phyloP scores from a whole-genome alignment of 129 eudicot species.

The Escallonia herrerae region DNA sequence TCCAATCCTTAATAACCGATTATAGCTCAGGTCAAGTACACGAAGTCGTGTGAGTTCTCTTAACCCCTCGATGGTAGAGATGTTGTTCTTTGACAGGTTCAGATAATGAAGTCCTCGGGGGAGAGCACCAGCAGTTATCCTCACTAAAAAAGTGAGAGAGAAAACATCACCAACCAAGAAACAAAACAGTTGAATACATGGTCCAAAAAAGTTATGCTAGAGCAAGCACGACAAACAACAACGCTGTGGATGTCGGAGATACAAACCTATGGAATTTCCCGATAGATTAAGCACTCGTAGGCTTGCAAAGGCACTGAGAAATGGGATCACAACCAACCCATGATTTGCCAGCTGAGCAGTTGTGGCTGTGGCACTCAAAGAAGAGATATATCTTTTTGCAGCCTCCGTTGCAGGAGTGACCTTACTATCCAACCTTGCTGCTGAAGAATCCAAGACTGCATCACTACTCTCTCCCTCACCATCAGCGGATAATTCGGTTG shows the following conservation, averaged over 20 bases:
- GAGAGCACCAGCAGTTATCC: constrained; percentile 90
- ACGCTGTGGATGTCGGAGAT: neutral
- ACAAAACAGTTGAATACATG: neutral
- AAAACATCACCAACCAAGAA: constrained; percentile 5
- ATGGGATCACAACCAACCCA: constrained; percentile 86
- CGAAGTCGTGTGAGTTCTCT: constrained; percentile 94
- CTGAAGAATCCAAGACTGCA: constrained; percentile 26
- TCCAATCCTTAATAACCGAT: constrained; percentile 77
- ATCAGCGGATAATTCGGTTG: constrained; percentile 22
- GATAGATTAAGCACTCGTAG: constrained; percentile 80
- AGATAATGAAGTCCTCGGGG: constrained; percentile 90
- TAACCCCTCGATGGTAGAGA: constrained; percentile 88
- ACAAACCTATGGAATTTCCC: constrained; percentile 91
- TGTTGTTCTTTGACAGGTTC: constrained; percentile 77
- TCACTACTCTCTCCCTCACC: constrained; percentile 16
- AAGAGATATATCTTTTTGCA: constrained; percentile 80
- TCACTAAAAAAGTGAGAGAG: constrained; percentile 34
- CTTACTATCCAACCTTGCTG: constrained; percentile 39
- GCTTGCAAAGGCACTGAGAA: constrained; percentile 83
- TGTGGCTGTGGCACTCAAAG: constrained; percentile 56
- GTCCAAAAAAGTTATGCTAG: neutral
- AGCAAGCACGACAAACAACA: neutral
- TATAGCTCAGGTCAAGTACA: constrained; percentile 91
- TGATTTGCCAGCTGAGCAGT: constrained; percentile 81
- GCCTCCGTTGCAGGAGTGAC: constrained; percentile 60